A percentile compares a stretch with the other conserved stretches of the same genome.
phyloP scores from a whole-genome alignment of 345 rosid genomes.

The Populus alba region DNA sequence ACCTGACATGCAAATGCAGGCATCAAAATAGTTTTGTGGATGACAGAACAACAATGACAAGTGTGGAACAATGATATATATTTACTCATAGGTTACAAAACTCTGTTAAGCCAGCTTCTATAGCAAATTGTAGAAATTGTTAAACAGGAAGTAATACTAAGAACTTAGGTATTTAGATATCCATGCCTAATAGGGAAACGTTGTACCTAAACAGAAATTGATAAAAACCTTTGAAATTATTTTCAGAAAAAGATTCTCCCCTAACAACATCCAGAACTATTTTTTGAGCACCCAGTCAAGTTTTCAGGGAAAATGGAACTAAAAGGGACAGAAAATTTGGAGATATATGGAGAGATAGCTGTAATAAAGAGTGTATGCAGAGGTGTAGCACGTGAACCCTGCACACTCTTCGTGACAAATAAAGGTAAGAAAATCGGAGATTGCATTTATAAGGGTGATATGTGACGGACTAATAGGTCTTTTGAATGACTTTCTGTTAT shows the following conservation, averaged over 20 bases:
- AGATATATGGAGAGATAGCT: background rate
- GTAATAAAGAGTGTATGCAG: background rate
- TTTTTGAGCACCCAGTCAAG: background rate
- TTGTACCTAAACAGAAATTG: background rate
- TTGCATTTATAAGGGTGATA: background rate
- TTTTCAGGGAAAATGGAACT: background rate
- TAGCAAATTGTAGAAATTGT: background rate
- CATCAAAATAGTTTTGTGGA: conserved; percentile 5
- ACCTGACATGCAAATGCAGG: conserved; percentile 44
- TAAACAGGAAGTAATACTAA: conserved; percentile 1
- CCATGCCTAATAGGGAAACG: background rate
- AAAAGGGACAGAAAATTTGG: too few relatives aligned
- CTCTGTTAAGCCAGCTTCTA: background rate
- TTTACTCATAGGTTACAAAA: background rate
- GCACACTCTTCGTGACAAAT: background rate
- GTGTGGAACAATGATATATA: background rate
- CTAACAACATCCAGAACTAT: background rate
- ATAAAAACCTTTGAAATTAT: background rate
- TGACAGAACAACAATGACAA: background rate
- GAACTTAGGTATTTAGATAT: background rate
- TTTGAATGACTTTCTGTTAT: background rate
- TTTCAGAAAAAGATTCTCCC: background rate
- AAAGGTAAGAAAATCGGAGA: background rate
- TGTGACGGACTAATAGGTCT: background rate
- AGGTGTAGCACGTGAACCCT: background rate